Evolutionary conservation across 2,329 filamentous ascomycete genomes (phyloP), one percentile per base, ranked within the genome.

Genomic region (Diaporthe destruens): DNA sequence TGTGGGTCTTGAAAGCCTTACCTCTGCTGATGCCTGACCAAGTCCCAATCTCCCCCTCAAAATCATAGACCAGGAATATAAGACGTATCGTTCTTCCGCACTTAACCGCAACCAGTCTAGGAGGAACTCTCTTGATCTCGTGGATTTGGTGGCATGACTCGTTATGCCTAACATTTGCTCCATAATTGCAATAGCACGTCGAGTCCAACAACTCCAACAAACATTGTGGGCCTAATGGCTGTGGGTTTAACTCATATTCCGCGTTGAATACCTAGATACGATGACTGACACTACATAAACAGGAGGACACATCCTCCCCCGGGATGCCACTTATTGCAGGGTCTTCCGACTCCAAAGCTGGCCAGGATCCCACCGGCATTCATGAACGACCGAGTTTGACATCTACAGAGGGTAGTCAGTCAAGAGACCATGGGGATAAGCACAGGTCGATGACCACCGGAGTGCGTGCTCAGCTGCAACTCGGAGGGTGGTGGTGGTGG

Each of bases 401-500:
- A 42, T 61, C 39, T 23, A 44, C 39, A n/a, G 57, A 61, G 36
- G 39, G 36, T 3, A 44, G 23, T 47, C 7, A 23, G 7, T 32
- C 57, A 6, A 29, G 20, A 20, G 12, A 5, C 11, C 2, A 44
- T 11, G 14, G 18, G 8, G 1, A 6, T 8, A 14, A n/a, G 36
- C 3, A 44, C 29, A n/a, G 36, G n/a, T 44, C 56, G 39, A 29
- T 14, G 29, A 6, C 36, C 6, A 47, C 39, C 18, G 20, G 39
- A 20, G 25, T 32, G 9, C 16, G n/a, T n/a, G n/a, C 39, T 29
- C 57, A 42, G 11, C 36, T 25, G 14, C 56, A 61, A 16, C 16
- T 61, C 20, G 57, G 57, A 32, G 57, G 55, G 14, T 61, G 57
- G 57, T 61, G 57, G 57, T 61, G 57, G 57, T 61, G 57, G 57